These are phyloP conservation scores for Neopestalotiopsis sp. DNA, from an alignment of 2,329 filamentous ascomycete species.

Conservation along the genomic window DNA sequence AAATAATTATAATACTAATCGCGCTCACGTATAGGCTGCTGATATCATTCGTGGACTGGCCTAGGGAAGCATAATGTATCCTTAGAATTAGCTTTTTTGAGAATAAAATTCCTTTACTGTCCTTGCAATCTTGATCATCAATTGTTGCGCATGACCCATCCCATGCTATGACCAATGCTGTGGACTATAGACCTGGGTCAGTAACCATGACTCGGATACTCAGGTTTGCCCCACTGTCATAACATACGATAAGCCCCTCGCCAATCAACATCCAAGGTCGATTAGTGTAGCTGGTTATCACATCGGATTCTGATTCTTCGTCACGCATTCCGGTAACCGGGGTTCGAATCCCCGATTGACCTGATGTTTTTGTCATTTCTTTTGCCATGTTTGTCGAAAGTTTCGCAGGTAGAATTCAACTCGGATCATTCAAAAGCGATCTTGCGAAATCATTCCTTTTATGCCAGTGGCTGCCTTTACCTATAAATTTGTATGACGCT, in stretches of 20 bases:
- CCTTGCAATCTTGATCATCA: neutral
- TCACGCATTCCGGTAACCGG: constrained; percentile 6
- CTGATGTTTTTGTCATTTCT: neutral
- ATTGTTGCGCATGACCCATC: neutral
- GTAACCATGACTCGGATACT: neutral
- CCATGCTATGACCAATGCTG: neutral
- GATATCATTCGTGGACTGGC: constrained; percentile 1
- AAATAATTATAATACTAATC: neutral
- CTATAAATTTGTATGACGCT: no score
- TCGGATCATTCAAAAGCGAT: no score
- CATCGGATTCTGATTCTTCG: constrained; percentile 14
- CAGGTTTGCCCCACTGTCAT: neutral
- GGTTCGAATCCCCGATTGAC: constrained; percentile 16
- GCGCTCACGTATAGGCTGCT: neutral
- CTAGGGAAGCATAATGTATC: neutral
- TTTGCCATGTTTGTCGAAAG: neutral
- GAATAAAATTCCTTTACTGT: neutral
- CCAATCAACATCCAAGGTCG: constrained; percentile 2
- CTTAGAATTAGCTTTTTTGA: neutral
- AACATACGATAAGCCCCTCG: neutral
- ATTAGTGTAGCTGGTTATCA: constrained; percentile 16
- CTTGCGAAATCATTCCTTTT: no score
- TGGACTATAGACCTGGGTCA: neutral
- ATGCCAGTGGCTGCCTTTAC: no score
- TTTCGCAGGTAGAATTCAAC: no score